Percentiles rank a stretch among this genome's conserved stretches.
These are phyloP conservation scores for Saccharomyces hybrid DNA, from an alignment of 1,139 yeast species.

Conservation along the genomic window DNA sequence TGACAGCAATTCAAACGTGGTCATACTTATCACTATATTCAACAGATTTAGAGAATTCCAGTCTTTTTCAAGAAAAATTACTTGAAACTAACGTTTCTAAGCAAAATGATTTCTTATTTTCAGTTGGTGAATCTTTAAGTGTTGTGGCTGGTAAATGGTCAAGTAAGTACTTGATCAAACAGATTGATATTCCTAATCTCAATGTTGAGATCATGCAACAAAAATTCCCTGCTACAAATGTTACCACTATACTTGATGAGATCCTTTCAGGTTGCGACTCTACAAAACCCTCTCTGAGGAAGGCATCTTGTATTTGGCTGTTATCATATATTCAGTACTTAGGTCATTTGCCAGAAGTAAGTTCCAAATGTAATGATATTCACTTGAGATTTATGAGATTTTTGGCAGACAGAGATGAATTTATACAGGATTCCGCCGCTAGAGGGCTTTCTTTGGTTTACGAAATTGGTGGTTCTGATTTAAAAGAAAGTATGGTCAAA, in stretches of 20 bases:
- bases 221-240: constrained; percentile 5
- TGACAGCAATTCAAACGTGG: constrained; percentile 49
- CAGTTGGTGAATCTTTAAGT: constrained; percentile 79
- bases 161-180: constrained; percentile 47
- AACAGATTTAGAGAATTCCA: constrained; percentile 22
- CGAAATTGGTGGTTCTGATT: constrained; percentile 62
- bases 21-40: constrained; percentile 48
- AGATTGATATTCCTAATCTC: constrained; percentile 40
- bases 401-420: constrained; percentile 71
- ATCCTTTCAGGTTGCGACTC: constrained; percentile 48
- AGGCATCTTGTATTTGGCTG: constrained; percentile 81
- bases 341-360: constrained; percentile 41
- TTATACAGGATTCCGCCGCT: constrained; percentile 86
- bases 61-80: constrained; percentile 39
- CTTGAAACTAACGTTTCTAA: constrained; percentile 58
- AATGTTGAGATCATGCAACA: constrained; percentile 13
- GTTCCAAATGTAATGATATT: constrained; percentile 35
- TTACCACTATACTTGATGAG: constrained; percentile 35
- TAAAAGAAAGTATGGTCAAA: constrained; percentile 67
- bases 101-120: constrained; percentile 65
- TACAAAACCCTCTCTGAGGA: constrained; percentile 67
- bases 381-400: constrained; percentile 71
- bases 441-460: constrained; percentile 78
- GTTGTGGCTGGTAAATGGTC: constrained; percentile 71
- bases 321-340: constrained; percentile 73